Evolutionary conservation across 495 filamentous ascomycete genomes (phyloP).

Genomic region (Barbatosphaeria neglecta): DNA sequence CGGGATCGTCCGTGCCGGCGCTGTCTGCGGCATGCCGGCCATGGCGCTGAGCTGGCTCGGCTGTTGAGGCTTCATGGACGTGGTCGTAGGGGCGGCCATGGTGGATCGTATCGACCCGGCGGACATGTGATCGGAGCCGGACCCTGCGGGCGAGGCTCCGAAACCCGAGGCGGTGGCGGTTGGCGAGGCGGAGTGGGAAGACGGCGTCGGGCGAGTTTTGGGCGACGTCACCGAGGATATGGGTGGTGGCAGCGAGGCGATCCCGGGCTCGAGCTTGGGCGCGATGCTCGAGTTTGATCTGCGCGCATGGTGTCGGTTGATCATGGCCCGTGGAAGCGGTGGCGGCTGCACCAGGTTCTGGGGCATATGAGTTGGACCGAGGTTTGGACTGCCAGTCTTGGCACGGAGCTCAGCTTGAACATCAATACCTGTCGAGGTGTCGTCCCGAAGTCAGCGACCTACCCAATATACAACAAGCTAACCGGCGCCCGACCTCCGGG

Average conservation of each 20-base stretch:
- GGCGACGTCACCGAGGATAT: conserved; percentile 33
- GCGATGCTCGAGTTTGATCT: conserved; percentile 58
- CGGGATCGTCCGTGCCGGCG: conserved; percentile 26
- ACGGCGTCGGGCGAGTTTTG: conserved; percentile 66
- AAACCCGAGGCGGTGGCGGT: conserved; percentile 60
- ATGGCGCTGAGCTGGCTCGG: conserved; percentile 14
- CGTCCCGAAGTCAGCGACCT: neutral
- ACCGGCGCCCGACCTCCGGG: neutral
- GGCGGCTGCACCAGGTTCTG: conserved; percentile 54
- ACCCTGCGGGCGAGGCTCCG: conserved; percentile 52
- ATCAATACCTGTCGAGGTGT: conserved; percentile 61
- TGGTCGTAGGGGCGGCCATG: conserved; percentile 31
- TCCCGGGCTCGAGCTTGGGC: conserved; percentile 56
- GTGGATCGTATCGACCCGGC: conserved; percentile 25
- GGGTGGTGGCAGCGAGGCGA: conserved; percentile 41
- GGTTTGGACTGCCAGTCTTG: conserved; percentile 67
- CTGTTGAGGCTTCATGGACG: conserved; percentile 30
- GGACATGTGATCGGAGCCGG: conserved; percentile 45
- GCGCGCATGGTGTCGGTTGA: conserved; percentile 60
- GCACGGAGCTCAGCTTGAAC: conserved; percentile 89
- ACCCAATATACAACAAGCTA: too few species aligned
- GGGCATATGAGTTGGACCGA: conserved; percentile 49
- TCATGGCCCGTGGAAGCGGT: conserved; percentile 58
- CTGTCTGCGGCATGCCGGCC: conserved; percentile 35
- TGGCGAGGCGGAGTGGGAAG: conserved; percentile 74